Conservation (phyloP, 345 rosid genomes). For the Barbarea vulgaris region DNA sequence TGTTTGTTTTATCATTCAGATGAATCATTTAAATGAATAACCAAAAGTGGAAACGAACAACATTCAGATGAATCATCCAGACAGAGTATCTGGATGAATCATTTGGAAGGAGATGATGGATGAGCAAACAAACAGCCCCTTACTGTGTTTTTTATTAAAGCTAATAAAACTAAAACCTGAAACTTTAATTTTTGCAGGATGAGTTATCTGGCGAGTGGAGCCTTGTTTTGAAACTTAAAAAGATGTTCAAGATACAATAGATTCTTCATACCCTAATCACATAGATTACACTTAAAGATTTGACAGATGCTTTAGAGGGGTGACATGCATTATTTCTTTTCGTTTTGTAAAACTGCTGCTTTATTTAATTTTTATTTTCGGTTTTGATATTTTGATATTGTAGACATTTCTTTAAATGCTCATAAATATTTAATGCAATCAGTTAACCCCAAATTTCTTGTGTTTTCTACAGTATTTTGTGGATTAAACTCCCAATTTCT, state of each 20-base stretch:
- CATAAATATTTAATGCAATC: too few relatives aligned
- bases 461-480: too few relatives aligned
- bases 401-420: neutral
- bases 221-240: neutral
- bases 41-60: too few relatives aligned
- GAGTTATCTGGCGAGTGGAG: neutral
- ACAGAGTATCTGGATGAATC: too few relatives aligned
- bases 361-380: neutral
- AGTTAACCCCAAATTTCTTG: too few relatives aligned
- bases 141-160: too few relatives aligned
- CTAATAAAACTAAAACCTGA: neutral
- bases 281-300: neutral
- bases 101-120: too few relatives aligned
- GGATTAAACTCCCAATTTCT: neutral
- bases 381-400: neutral
- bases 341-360: neutral
- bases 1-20: too few relatives aligned
- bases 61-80: too few relatives aligned
- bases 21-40: too few relatives aligned
- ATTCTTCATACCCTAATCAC: neutral
- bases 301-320: too few relatives aligned
- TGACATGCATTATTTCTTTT: neutral
- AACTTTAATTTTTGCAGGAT: neutral
- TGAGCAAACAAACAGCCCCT: too few relatives aligned
- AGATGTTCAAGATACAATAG: neutral